Evolutionary conservation across 23 red algal genomes (phyloP), one percentile per base, ranked within the genome.

Genomic region (Agarophyton chilense): DNA sequence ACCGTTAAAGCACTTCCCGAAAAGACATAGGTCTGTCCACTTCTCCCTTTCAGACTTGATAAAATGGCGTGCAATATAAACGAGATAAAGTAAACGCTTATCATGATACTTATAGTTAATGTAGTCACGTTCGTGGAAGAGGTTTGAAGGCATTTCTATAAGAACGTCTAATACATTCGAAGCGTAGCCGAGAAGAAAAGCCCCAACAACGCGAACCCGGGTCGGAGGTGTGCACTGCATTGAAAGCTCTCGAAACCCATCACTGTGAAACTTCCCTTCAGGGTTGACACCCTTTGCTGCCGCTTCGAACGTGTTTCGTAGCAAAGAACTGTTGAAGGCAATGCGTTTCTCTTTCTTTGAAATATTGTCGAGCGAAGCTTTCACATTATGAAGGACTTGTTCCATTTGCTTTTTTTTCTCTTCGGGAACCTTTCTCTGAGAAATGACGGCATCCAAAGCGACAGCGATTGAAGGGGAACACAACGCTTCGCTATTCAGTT

Each of bases 71-170:
- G 88, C 88, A 60, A 91, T 74, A 18, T 81, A 81, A 9, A 62
- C 17, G 32, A 91, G 77, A 41, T 82, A 91, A 40, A 91, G 36
- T n/a, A 91, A 35, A 2, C 88, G 88, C 64, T 91, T 91, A 32
- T 91, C 88, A 50, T 81, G 76, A 68, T 91, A 91, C 9, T 55
- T 49, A 46, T 81, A 91, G 61, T 81, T 82, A 16, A 67, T 53
- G 41, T 82, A 91, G 76, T 91, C 88, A 41, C 50, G 77, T 13
- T 39, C 29, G 2, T 91, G 75, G 21, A 91, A 91, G 25, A 91
- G 13, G 24, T n/a, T 28, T 2, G 75, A 67, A 13, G 76, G 76
- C 61, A 91, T 91, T 42, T 82, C 88, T 10, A 91, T 28, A 7
- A 76, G 56, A 9, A 91, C 77, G 52, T 91, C 88, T 17, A 82